Conservation (phyloP, 2,329 filamentous ascomycete species). For the Clonostachys sp. region DNA sequence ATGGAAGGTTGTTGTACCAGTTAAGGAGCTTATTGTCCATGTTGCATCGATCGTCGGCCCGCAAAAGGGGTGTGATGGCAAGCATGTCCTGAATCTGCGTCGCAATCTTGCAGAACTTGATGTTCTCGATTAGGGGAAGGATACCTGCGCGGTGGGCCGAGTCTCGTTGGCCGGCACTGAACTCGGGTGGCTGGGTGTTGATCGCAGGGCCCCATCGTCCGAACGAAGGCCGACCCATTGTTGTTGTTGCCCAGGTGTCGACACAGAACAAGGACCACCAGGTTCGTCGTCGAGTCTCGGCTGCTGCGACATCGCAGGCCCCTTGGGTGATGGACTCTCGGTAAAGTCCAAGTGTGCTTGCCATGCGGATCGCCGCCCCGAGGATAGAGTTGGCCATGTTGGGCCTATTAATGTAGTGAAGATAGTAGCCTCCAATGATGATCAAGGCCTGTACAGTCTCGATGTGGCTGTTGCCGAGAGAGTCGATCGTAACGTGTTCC, state of each 20-base stretch:
- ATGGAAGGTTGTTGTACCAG: constrained; percentile 70
- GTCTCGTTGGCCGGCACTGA: constrained; percentile 42
- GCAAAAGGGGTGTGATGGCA: constrained; percentile 63
- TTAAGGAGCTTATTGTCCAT: constrained; percentile 65
- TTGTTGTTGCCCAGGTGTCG: constrained; percentile 70
- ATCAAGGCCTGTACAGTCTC: constrained; percentile 17
- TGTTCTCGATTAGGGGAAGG: constrained; percentile 69
- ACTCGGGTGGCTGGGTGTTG: constrained; percentile 58
- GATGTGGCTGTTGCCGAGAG: constrained; percentile 16
- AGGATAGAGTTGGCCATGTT: constrained; percentile 71
- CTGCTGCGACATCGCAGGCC: constrained; percentile 2
- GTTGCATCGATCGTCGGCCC: constrained; percentile 59
- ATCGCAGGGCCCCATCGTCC: constrained; percentile 65
- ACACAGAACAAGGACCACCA: constrained; percentile 75
- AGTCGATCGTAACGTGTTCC: constrained; percentile 61
- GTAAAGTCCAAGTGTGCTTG: constrained; percentile 65
- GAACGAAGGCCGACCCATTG: constrained; percentile 65
- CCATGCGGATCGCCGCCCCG: constrained; percentile 67
- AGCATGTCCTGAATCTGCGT: constrained; percentile 74
- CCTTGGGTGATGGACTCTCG: constrained; percentile 37
- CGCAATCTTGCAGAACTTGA: constrained; percentile 75
- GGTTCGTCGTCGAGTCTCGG: constrained; percentile 59
- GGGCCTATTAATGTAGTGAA: constrained; percentile 71
- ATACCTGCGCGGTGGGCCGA: constrained; percentile 59
- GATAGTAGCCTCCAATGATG: constrained; percentile 67